Evolutionary conservation across 192 early-diverging fungal species (phyloP).

Genomic region (Spinellus fusiger): DNA sequence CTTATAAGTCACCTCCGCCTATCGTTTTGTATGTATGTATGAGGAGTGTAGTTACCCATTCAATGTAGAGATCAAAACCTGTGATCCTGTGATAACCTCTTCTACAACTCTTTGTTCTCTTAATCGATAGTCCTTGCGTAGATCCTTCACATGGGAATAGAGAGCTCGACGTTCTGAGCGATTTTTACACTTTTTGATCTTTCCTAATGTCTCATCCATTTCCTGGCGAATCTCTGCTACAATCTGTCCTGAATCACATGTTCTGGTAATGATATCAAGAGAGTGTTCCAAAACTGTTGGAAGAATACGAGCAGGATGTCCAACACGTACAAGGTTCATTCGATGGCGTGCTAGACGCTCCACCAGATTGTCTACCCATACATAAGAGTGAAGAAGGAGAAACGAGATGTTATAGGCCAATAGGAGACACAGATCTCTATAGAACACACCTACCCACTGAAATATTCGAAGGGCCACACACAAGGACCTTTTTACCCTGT

Average conservation of each 20-base stretch:
- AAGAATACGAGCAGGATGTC: slow-evolving; percentile 80
- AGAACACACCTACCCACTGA: slow-evolving; percentile 54
- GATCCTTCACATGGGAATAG: slow-evolving; percentile 57
- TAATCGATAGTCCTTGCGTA: slow-evolving; percentile 60
- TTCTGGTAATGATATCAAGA: slow-evolving; percentile 61
- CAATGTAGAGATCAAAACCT: slow-evolving; percentile 75
- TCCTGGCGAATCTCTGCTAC: slow-evolving; percentile 72
- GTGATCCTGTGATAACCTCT: slow-evolving; percentile 48
- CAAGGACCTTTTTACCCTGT: slow-evolving; percentile 60
- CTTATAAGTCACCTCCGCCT: background rate
- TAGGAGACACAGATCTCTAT: background rate
- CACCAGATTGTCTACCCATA: slow-evolving; percentile 68
- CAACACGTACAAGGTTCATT: slow-evolving; percentile 69
- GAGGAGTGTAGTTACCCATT: slow-evolving; percentile 44
- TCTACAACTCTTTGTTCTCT: slow-evolving; percentile 67
- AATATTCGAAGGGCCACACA: slow-evolving; percentile 88
- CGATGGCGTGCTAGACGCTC: slow-evolving; percentile 62
- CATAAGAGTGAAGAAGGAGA: background rate
- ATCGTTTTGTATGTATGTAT: background rate
- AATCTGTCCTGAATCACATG: slow-evolving; percentile 65
- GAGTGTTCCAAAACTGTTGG: slow-evolving; percentile 59
- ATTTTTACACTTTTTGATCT: slow-evolving; percentile 57
- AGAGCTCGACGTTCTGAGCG: slow-evolving; percentile 55
- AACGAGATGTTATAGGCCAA: background rate
- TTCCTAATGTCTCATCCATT: slow-evolving; percentile 60